These are phyloP conservation scores for Spinellus fusiger DNA, from an alignment of 192 early-diverging fungal species.

Conservation along the genomic window DNA sequence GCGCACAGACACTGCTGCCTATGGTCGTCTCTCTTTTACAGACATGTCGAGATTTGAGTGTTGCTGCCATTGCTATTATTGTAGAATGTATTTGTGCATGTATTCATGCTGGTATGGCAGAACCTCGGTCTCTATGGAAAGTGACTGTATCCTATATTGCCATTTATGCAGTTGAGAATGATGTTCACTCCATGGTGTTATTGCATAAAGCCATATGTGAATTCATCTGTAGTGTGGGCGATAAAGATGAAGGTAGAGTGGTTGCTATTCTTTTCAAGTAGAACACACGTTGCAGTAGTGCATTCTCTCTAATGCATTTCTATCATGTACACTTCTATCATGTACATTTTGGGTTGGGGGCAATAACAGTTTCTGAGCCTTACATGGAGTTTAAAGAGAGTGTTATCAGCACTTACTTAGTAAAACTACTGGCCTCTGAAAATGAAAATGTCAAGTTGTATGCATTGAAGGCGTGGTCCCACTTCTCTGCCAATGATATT, in stretches of 20 bases:
- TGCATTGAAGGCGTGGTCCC: constrained; percentile 34
- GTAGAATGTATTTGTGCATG: constrained; percentile 43
- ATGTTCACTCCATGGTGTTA: constrained; percentile 13
- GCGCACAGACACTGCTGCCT: constrained; percentile 43
- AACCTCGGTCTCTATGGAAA: constrained; percentile 44
- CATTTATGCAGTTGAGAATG: constrained; percentile 24
- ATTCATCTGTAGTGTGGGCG: constrained; percentile 42
- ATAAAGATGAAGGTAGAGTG: constrained; percentile 41
- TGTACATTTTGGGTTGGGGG: background rate
- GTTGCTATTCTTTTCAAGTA: background rate
- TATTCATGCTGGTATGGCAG: constrained; percentile 35
- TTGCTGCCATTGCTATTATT: constrained; percentile 37
- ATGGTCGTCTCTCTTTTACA: constrained; percentile 43
- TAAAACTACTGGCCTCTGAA: constrained; percentile 29
- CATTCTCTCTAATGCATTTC: no score
- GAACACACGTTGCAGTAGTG: background rate
- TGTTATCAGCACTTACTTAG: constrained; percentile 34
- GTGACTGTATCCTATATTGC: constrained; percentile 40
- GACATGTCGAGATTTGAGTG: constrained; percentile 32
- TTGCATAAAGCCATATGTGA: constrained; percentile 35
- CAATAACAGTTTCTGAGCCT: constrained; percentile 36
- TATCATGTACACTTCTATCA: no score
- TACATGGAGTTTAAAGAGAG: constrained; percentile 38
- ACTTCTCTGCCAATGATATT: constrained; percentile 39
- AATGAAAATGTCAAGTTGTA: constrained; percentile 20